Evolutionary conservation across 352 stramenopile genomes (phyloP).

Genomic region (Pelagophyceae sp.): DNA sequence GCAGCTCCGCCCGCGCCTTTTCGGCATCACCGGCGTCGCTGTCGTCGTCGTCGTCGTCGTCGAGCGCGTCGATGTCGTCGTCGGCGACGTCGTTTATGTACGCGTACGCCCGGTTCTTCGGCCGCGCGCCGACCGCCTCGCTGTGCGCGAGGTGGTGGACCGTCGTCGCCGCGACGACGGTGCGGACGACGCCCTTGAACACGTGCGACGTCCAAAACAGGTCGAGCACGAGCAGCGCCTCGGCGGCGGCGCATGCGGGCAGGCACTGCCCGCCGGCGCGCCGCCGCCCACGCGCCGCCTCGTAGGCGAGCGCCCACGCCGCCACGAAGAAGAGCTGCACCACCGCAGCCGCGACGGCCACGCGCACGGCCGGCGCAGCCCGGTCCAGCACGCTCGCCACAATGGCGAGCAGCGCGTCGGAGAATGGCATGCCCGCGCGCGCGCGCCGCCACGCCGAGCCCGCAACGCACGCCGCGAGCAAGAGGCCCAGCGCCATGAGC

Average conservation of each 20-base stretch:
- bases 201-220: neutral
- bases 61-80: neutral
- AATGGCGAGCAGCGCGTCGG: neutral
- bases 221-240: neutral
- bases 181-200: neutral
- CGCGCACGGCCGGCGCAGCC: neutral
- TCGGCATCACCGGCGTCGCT: neutral
- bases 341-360: neutral
- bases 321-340: neutral
- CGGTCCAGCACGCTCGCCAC: neutral
- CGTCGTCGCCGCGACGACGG: neutral
- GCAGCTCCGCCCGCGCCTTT: neutral
- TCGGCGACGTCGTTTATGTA: neutral
- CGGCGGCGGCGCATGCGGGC: neutral
- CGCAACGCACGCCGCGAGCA: neutral
- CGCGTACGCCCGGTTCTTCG: no score
- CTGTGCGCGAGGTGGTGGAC: neutral
- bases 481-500: neutral
- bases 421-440: neutral
- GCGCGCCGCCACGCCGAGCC: neutral
- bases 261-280: neutral
- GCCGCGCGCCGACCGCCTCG: neutral
- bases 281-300: neutral
- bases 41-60: slow-evolving; percentile 1
- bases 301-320: neutral